Evolutionary conservation across 306 rosid genomes (phyloP).

Genomic region (Pyrus pyrifolia): DNA sequence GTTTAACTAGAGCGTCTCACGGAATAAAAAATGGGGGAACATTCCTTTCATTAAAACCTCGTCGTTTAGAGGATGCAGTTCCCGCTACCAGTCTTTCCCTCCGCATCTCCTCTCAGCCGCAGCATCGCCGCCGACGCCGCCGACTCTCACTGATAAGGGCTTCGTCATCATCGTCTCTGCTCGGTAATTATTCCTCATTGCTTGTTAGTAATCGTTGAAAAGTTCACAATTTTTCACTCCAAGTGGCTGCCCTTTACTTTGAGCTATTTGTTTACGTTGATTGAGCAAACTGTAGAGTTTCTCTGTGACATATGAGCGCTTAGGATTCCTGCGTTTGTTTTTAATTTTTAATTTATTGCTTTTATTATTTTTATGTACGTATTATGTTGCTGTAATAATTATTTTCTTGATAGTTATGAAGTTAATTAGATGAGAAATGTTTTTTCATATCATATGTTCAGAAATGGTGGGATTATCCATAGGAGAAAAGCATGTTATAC

Average conservation of each 20-base stretch:
- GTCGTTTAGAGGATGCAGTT: too few species aligned
- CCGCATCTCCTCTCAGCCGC: background rate
- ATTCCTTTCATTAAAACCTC: background rate
- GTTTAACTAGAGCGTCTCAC: background rate
- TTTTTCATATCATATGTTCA: background rate
- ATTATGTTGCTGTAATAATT: background rate
- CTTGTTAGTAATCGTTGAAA: background rate
- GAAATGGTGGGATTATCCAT: constrained; percentile 69
- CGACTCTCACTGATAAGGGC: background rate
- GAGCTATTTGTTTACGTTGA: background rate
- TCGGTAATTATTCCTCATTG: background rate
- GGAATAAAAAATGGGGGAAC: background rate
- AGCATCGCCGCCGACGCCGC: background rate
- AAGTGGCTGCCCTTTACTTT: background rate
- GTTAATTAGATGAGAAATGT: background rate
- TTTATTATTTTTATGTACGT: background rate
- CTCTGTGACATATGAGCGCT: background rate
- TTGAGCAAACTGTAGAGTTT: background rate
- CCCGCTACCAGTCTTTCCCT: background rate
- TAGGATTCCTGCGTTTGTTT: background rate
- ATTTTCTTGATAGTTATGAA: background rate
- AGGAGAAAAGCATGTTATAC: constrained; percentile 62
- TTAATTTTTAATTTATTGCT: background rate
- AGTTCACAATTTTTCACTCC: background rate
- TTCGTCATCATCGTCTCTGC: background rate